Percentiles rank a stretch among this genome's conserved stretches.
Evolutionary conservation across 169 alveolate genomes (phyloP).

Genomic region (Sarcocystis neurona): DNA sequence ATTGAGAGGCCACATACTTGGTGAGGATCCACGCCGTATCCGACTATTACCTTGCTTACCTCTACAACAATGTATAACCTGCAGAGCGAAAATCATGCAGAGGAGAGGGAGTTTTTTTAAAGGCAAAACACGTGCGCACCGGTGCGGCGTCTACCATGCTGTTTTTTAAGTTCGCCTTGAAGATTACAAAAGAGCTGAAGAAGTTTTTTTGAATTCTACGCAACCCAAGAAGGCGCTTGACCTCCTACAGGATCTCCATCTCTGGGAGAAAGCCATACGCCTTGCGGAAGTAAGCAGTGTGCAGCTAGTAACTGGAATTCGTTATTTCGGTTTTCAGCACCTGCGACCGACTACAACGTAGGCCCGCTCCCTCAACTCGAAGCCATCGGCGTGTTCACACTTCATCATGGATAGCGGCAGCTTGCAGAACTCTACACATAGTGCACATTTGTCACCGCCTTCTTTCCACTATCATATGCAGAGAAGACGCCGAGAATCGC

Average conservation of each 20-base stretch:
- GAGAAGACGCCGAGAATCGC: no score
- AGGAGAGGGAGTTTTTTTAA: not conserved
- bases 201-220: constrained; percentile 77
- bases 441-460: no score
- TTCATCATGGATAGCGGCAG: no score
- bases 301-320: no score
- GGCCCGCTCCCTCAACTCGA: no score
- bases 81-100: not conserved
- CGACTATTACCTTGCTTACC: not conserved
- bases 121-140: not conserved
- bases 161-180: not conserved
- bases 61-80: not conserved
- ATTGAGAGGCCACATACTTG: not conserved
- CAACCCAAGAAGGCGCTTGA: constrained; percentile 83
- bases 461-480: no score
- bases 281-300: constrained; percentile 67
- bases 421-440: no score
- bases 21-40: not conserved
- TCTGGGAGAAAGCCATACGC: constrained; percentile 83
- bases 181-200: constrained; percentile 73
- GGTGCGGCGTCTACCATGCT: not conserved
- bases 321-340: no score
- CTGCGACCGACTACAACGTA: no score
- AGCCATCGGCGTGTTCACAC: no score
- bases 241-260: constrained; percentile 85